These are phyloP conservation scores for Talaromyces wortmannii DNA, from an alignment of 495 filamentous ascomycete genomes.

Conservation along the genomic window DNA sequence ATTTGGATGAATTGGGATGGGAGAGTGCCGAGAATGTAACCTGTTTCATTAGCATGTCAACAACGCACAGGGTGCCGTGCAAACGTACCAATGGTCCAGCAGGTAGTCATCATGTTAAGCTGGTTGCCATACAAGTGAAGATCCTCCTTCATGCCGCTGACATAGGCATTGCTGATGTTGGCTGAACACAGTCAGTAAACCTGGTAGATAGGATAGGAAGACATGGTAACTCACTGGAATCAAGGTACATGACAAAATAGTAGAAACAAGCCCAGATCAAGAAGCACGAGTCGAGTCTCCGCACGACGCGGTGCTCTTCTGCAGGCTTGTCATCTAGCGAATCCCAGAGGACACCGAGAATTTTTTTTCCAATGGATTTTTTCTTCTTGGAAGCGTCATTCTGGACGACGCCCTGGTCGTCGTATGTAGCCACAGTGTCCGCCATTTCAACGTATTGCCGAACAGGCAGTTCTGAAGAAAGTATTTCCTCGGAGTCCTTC, in stretches of 20 bases:
- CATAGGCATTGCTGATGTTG: slow-evolving; percentile 4
- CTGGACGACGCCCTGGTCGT: neutral
- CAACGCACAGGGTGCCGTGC: neutral
- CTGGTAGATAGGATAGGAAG: neutral
- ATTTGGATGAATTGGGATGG: slow-evolving; percentile 3
- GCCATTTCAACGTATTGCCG: neutral
- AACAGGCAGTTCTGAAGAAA: too few relatives aligned
- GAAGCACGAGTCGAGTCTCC: neutral
- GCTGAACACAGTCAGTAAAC: neutral
- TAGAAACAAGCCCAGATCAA: slow-evolving; percentile 1
- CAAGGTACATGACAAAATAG: slow-evolving; percentile 4
- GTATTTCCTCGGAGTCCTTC: too few relatives aligned
- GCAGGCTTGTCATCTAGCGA: slow-evolving; percentile 2
- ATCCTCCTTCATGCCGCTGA: slow-evolving; percentile 50
- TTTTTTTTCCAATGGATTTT: neutral
- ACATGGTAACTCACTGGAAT: neutral
- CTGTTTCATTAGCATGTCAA: neutral
- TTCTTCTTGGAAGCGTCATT: neutral
- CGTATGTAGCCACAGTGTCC: neutral
- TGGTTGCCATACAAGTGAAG: slow-evolving; percentile 49
- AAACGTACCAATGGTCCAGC: slow-evolving; percentile 49
- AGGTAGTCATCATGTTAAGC: slow-evolving; percentile 41
- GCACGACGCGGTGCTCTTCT: slow-evolving; percentile 3
- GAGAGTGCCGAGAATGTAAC: slow-evolving; percentile 2
- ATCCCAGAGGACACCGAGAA: slow-evolving; percentile 2